phyloP scores from a whole-genome alignment of 2,329 filamentous ascomycete genomes.

The Xylaria sp. region DNA sequence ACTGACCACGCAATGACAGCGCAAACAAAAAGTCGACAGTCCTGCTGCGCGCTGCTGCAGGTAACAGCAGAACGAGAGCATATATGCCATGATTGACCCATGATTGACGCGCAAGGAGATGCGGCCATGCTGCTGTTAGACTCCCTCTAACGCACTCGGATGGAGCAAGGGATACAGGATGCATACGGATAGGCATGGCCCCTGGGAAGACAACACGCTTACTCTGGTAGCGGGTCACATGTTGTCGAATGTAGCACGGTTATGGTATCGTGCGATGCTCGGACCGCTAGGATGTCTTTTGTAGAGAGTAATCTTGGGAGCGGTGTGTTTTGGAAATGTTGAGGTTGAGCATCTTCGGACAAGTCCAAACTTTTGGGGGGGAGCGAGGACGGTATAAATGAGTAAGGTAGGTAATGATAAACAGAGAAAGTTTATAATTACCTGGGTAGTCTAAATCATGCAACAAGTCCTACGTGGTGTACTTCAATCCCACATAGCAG shows the following conservation, averaged over 20 bases:
- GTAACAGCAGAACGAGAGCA: not conserved
- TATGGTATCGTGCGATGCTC: slow-evolving; percentile 32
- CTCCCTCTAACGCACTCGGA: slow-evolving; percentile 20
- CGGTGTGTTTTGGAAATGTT: slow-evolving; percentile 40
- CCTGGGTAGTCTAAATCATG: not conserved
- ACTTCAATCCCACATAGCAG: not conserved
- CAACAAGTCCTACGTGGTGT: slow-evolving; percentile 3
- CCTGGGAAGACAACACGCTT: slow-evolving; percentile 1
- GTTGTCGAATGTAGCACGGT: slow-evolving; percentile 31
- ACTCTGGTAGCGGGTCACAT: slow-evolving; percentile 24
- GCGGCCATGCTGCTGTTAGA: slow-evolving; percentile 8
- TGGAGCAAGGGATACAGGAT: slow-evolving; percentile 19
- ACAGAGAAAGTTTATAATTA: not conserved
- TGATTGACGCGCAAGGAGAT: not conserved
- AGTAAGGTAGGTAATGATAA: not conserved
- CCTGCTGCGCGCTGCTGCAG: not conserved
- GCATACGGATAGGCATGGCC: slow-evolving; percentile 21
- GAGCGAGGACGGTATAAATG: too few relatives aligned
- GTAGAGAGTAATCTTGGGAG: not conserved
- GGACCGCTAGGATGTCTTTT: slow-evolving; percentile 18
- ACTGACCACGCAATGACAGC: too few relatives aligned
- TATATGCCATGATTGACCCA: slow-evolving; percentile 4
- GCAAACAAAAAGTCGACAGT: too few relatives aligned
- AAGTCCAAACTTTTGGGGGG: not conserved
- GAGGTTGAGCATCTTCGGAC: slow-evolving; percentile 16